phyloP scores from a whole-genome alignment of 768 basidiomycete genomes.

The Hygrocybe punicea region DNA sequence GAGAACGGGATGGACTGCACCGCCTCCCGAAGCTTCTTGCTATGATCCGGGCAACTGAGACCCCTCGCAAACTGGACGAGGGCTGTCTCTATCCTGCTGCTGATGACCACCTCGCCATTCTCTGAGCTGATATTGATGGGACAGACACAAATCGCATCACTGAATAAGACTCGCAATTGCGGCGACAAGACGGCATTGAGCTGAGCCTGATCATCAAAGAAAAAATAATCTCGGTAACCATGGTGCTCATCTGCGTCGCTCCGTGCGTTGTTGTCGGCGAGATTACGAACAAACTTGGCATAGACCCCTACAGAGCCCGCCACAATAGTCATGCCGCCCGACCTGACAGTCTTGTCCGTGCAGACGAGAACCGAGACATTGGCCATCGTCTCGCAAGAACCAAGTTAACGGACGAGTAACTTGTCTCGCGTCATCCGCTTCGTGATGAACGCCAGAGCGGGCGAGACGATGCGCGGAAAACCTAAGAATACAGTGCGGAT shows the following conservation, averaged over 20 bases:
- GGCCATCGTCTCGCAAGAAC: conserved; percentile 98
- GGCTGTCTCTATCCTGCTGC: conserved; percentile 78
- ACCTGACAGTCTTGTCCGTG: conserved; percentile 95
- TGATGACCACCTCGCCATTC: conserved; percentile 57
- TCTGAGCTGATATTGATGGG: conserved; percentile 61
- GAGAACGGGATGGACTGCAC: conserved; percentile 78
- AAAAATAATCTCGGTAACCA: conserved; percentile 57
- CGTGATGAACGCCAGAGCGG: conserved; percentile 95
- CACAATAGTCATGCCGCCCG: conserved; percentile 93
- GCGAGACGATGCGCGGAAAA: too few relatives aligned
- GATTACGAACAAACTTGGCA: conserved; percentile 84
- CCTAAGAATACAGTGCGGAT: too few relatives aligned
- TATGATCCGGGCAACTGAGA: conserved; percentile 63
- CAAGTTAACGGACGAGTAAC: conserved; percentile 89
- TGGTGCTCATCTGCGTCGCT: conserved; percentile 3
- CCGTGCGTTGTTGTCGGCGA: conserved; percentile 31
- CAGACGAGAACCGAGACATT: conserved; percentile 88
- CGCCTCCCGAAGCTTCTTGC: conserved; percentile 42
- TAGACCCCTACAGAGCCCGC: conserved; percentile 93
- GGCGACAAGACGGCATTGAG: conserved; percentile 62
- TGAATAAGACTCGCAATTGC: conserved; percentile 9
- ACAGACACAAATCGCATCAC: conserved; percentile 33
- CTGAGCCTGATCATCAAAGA: conserved; percentile 76
- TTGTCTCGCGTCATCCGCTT: conserved; percentile 96
- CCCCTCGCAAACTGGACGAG: conserved; percentile 66